Conservation (phyloP, 2,329 filamentous ascomycete species). For the Penicillium hordei region DNA sequence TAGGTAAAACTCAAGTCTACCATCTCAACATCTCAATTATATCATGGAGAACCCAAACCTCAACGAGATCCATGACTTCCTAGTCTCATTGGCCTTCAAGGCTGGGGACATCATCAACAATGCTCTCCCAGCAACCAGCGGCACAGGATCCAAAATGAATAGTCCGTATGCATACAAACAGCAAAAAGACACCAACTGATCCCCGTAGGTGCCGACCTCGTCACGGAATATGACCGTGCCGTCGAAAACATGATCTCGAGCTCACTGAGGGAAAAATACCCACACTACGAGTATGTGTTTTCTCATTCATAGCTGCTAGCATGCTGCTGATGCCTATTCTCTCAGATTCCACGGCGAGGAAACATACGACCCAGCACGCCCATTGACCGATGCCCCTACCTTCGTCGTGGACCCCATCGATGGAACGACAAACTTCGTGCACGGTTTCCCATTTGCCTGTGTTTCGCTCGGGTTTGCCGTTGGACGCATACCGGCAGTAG, state of each 20-base stretch:
- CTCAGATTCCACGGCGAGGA: constrained; percentile 58
- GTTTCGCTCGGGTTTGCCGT: constrained; percentile 61
- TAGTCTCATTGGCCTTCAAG: constrained; percentile 41
- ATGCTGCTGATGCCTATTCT: neutral
- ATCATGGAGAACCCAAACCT: constrained; percentile 27
- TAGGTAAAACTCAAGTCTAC: neutral
- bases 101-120: constrained; percentile 46
- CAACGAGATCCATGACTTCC: constrained; percentile 44
- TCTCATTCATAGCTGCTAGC: neutral
- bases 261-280: constrained; percentile 53
- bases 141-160: constrained; percentile 48
- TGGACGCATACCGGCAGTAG: constrained; percentile 52
- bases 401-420: constrained; percentile 66
- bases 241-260: constrained; percentile 60
- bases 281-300: constrained; percentile 49
- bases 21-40: neutral
- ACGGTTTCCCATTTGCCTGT: constrained; percentile 58
- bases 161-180: constrained; percentile 30
- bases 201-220: constrained; percentile 56
- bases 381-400: constrained; percentile 55
- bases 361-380: constrained; percentile 57
- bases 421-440: constrained; percentile 66
- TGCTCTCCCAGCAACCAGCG: constrained; percentile 41
- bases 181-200: neutral
- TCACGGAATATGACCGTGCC: constrained; percentile 63